Evolutionary conservation across 257 asterid genomes (phyloP).

Genomic region (Primulina huaijiensis): DNA sequence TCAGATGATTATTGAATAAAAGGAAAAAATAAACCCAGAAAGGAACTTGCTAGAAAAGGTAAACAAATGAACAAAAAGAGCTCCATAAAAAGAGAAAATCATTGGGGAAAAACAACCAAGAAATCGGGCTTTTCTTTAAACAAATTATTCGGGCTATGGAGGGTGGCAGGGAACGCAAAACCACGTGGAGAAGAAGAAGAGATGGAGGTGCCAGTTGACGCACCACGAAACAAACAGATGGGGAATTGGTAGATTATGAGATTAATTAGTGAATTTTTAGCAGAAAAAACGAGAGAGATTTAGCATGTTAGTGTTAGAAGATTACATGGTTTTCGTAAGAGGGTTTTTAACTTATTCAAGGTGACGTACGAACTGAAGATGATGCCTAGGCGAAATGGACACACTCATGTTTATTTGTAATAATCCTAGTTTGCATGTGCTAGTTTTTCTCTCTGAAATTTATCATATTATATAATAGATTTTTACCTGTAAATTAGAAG

Average conservation of each 20-base stretch:
- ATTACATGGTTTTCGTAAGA: not conserved
- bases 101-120: constrained; percentile 3
- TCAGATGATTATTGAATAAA: not conserved
- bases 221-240: constrained; percentile 21
- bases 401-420: not conserved
- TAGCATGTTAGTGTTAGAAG: not conserved
- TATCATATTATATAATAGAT: no score
- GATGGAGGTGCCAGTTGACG: constrained; percentile 30
- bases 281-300: constrained; percentile 5
- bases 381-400: not conserved
- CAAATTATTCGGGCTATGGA: not conserved
- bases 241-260: not conserved
- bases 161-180: constrained; percentile 20
- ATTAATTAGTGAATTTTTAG: not conserved
- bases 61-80: constrained; percentile 11
- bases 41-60: not conserved
- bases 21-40: not conserved
- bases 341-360: not conserved
- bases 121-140: not conserved
- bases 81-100: constrained; percentile 6
- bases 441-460: no score
- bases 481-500: no score
- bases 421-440: not conserved
- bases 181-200: constrained; percentile 57
- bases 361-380: not conserved